Base-by-base conservation (phyloP, 805 yeast genomes). In the Ascoidea rubescens region DNA sequence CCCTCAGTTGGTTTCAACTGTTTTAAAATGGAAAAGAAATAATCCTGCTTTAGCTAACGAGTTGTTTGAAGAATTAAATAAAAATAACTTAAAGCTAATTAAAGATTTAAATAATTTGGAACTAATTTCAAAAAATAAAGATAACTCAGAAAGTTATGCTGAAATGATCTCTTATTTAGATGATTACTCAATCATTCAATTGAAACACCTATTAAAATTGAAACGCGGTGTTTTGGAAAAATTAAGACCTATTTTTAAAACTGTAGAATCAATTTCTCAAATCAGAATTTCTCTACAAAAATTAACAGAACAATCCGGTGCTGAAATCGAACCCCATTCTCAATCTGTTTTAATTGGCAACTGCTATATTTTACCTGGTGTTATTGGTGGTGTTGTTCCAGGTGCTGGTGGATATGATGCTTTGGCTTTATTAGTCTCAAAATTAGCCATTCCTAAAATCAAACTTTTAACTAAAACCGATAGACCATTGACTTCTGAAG, bases 341-440 rank as follows among this genome's bases (percentile, higher is more conserved):
- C 99, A 93, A 66, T 86, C 96, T 0, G 54, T 58, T 1, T 70
- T 93, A 5, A 67, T 93, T 5, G 79, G 91, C 60, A 64, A 69
- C 16, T 79, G 85, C 53, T 64, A 73, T 46, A 57, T 65, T 6
- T 62, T 87, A 21, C 70, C 70, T 0, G 99, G 99, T 14, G 93
- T 88, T 33, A 59, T 91, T 17, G 95, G 96, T 0, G 97, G 96
- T n/a, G 90, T 93, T 42, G 96, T 93, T 4, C 99, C 99, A 0
- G 99, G 99, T 1, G 99, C 99, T 0, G 99, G 99, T 31, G 99
- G 99, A 0, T 85, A 81, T 62, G 99, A 93, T 69, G 99, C 99
- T 0, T 78, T 93, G 17, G 78, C 95, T 52, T 60, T 91, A 31
- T 65, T 93, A 31, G 82, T 84, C 2, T 71, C 76, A 1, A 78